Base-by-base conservation (phyloP, 768 basidiomycete species). In the Phanerodontia chrysosporium region DNA sequence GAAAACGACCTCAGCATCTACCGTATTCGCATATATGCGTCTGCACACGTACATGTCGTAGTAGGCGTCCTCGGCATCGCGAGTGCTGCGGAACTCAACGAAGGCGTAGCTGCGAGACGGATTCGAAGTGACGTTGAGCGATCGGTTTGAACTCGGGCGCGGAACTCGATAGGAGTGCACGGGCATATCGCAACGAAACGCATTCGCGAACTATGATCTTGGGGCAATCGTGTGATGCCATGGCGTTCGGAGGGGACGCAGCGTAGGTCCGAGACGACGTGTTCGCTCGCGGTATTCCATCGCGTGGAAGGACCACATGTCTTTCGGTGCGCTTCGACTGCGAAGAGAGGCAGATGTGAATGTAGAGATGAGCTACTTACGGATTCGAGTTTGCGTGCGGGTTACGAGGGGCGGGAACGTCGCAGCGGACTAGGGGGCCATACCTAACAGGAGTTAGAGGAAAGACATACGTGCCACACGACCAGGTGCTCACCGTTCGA, bases 381-480 rank as follows among this genome's bases (percentile, higher is more conserved):
- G 91, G 90, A 67, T 89, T 90, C 44, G 86, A 80, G 58, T 78
- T 81, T 18, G 87, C 83, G 62, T 86, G 80, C 0, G 86, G 84
- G 73, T 90, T 89, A 63, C 90, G 85, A 1, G 91, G 89, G 1
- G 92, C 92, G 18, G 92, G 92, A 16, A 95, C 90, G 69, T 95
- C 92, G 75, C 92, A 95, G 60, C 92, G 89, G 61, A 93, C 82
- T 28, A 95, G 80, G 57, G 87, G 87, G 18, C 92, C 92, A 64
- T 79, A 94, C 57, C 91, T 93, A 69, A 60, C 10, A 62, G 51
- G 44, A 28, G 25, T 27, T 10, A 46, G 45, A 27, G 45, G 36
- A 24, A 51, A 48, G 48, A 9, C 35, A 32, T 58, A 51, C 8
- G 45, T 16, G 24, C 27, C 21, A 61, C 10, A 57, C 60, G 51